These are phyloP conservation scores for Phytopythium sindhum DNA, from an alignment of 352 stramenopile species.

Conservation along the genomic window DNA sequence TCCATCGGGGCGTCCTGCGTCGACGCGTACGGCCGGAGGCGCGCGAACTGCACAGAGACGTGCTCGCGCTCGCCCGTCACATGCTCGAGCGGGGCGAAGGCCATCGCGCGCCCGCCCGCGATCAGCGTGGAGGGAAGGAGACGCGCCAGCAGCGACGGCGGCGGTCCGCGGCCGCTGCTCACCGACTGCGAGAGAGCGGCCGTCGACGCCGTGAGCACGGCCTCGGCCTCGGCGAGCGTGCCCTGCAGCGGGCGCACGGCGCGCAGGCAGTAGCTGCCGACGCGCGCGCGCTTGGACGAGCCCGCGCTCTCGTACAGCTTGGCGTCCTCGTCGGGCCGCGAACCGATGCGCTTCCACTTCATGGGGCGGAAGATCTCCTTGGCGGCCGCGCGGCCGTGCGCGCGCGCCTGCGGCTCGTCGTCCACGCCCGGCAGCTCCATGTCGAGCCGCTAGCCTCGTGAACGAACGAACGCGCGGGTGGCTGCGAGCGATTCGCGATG, in stretches of 20 bases:
- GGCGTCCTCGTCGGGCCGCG: slow-evolving; percentile 43
- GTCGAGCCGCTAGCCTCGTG: background rate
- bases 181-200: slow-evolving; percentile 16
- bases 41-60: slow-evolving; percentile 48
- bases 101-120: slow-evolving; percentile 32
- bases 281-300: slow-evolving; percentile 3
- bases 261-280: slow-evolving; percentile 34
- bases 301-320: slow-evolving; percentile 55
- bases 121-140: slow-evolving; percentile 45
- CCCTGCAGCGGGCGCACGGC: slow-evolving; percentile 50
- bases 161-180: background rate
- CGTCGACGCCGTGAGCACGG: slow-evolving; percentile 40
- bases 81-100: slow-evolving; percentile 50
- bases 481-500: background rate
- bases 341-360: slow-evolving; percentile 63
- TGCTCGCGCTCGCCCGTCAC: slow-evolving; percentile 65
- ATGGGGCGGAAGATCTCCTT: slow-evolving; percentile 70
- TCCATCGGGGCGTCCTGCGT: slow-evolving; percentile 3
- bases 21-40: slow-evolving; percentile 31
- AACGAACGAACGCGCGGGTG: background rate
- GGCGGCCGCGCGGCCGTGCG: slow-evolving; percentile 44
- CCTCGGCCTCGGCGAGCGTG: slow-evolving; percentile 49
- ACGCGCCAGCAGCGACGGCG: slow-evolving; percentile 31
- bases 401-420: slow-evolving; percentile 51
- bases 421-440: slow-evolving; percentile 34